A percentile compares a stretch with the other conserved stretches of the same genome.
Conservation (phyloP, 2,329 filamentous ascomycete genomes). For the Ambrosiella cleistominuta region DNA sequence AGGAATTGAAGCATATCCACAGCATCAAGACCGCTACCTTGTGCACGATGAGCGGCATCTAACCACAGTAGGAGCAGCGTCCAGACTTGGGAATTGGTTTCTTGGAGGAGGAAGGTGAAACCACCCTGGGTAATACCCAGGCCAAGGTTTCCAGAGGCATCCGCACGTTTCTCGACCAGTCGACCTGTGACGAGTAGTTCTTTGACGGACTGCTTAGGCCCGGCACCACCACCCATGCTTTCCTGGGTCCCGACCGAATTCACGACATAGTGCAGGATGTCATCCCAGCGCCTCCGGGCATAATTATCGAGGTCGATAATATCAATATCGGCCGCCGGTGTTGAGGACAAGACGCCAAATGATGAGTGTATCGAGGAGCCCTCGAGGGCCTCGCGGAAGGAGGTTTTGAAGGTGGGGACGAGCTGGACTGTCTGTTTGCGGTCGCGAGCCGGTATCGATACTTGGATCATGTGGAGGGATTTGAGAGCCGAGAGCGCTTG, state of each 20-base stretch:
- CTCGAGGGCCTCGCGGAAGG: slow-evolving; percentile 70
- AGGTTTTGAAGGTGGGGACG: slow-evolving; percentile 64
- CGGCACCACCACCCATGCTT: slow-evolving; percentile 26
- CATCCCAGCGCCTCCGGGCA: slow-evolving; percentile 82
- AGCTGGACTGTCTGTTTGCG: slow-evolving; percentile 56
- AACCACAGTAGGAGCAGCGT: slow-evolving; percentile 86
- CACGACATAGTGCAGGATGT: slow-evolving; percentile 89
- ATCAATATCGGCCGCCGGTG: slow-evolving; percentile 45
- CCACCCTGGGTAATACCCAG: slow-evolving; percentile 78
- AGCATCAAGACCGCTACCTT: slow-evolving; percentile 54
- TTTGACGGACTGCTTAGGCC: slow-evolving; percentile 63
- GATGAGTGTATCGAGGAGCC: slow-evolving; percentile 72
- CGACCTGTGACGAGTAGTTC: slow-evolving; percentile 64
- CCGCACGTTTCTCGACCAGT: slow-evolving; percentile 47
- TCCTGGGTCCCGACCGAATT: slow-evolving; percentile 45
- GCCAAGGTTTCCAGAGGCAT: slow-evolving; percentile 36
- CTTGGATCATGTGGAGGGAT: slow-evolving; percentile 69
- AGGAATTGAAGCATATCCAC: slow-evolving; percentile 93
- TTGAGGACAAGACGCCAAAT: slow-evolving; percentile 69
- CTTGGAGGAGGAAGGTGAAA: slow-evolving; percentile 87
- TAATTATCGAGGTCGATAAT: slow-evolving; percentile 65
- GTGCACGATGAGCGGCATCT: slow-evolving; percentile 50
- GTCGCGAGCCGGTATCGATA: slow-evolving; percentile 41
- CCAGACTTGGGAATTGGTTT: slow-evolving; percentile 95
- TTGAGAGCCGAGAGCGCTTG: slow-evolving; percentile 66